A percentile compares a stretch with the other conserved stretches of the same genome.
phyloP scores from a whole-genome alignment of 1,284 basidiomycete genomes.

The Dichomitus squalens region DNA sequence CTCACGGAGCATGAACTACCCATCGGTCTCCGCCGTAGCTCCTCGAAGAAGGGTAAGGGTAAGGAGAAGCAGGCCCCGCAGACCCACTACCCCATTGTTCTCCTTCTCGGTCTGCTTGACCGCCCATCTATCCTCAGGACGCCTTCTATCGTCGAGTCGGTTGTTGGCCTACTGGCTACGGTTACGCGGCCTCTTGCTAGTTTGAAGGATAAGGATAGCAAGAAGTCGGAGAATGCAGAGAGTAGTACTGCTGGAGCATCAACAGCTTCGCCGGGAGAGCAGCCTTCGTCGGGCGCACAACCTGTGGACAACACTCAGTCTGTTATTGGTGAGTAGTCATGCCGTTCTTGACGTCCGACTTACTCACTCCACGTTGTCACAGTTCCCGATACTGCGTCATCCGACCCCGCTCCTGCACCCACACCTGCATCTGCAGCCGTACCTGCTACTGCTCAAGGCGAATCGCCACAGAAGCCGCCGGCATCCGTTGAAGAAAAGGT shows the following conservation, averaged over 20 bases:
- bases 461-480: constrained; percentile 29
- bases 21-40: constrained; percentile 66
- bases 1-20: constrained; percentile 91
- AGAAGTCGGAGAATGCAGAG: constrained; percentile 21
- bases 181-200: constrained; percentile 81
- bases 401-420: not conserved
- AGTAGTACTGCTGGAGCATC: constrained; percentile 15
- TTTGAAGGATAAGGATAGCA: constrained; percentile 53
- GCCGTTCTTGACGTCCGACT: not conserved
- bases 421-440: constrained; percentile 6
- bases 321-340: constrained; percentile 4
- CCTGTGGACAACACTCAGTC: constrained; percentile 9
- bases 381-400: not conserved
- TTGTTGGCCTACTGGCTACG: constrained; percentile 83
- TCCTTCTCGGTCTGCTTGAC: constrained; percentile 85
- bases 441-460: constrained; percentile 21
- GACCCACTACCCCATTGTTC: constrained; percentile 88
- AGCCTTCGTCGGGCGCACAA: constrained; percentile 9
- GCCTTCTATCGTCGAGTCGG: constrained; percentile 88
- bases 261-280: constrained; percentile 9
- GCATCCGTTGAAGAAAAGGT: constrained; percentile 62
- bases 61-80: constrained; percentile 85
- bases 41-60: constrained; percentile 87
- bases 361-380: not conserved
- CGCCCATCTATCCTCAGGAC: constrained; percentile 83